Evolutionary conservation across 768 basidiomycete genomes (phyloP), one percentile per base, ranked within the genome.

Genomic region (Pisolithus orientalis): DNA sequence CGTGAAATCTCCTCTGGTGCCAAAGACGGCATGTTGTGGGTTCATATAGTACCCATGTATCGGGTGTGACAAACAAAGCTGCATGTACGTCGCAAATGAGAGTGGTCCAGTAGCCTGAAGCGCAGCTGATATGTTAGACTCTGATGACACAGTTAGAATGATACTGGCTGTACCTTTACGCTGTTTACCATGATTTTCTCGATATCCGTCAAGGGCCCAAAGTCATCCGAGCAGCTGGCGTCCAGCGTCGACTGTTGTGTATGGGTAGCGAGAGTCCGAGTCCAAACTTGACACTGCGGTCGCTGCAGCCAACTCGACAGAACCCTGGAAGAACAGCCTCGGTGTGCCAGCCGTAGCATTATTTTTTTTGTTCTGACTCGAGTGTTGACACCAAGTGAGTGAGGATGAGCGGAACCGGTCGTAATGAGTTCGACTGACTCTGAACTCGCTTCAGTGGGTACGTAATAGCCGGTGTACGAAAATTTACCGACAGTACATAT

Each of bases 21-120:
- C 96, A 61, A 99, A 91, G 3, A 98, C 85, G 40, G 81, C 75
- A 52, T 89, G 77, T 13, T 75, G 61, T 0, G 80, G 69, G 37
- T 83, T 86, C 74, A 87, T 90, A 73, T 98, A 98, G 70, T 98
- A 99, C 1, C 96, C 96, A 50, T 91, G 75, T 0, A 80, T 86
- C 1, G 94, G 93, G 70, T 97, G 94, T 0, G 85, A 79, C 4
- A 98, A 80, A 58, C 92, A 94, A 58, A 90, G 78, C 58, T 89
- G 86, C 87, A 96, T 96, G 73, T 95, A 98, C 1, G 82, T 82
- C 45, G 94, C 77, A 59, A 94, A 81, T 0, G 94, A 82, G 47
- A 98, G 74, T 1, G 96, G 94, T 0, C 96, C 96, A 27, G 89
- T 88, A 2, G 86, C 80, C 94, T 96, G 47, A 9, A 16, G 11